Base-by-base conservation (phyloP, 192 early-diverging fungal genomes). In the Lobosporangium transversale region DNA sequence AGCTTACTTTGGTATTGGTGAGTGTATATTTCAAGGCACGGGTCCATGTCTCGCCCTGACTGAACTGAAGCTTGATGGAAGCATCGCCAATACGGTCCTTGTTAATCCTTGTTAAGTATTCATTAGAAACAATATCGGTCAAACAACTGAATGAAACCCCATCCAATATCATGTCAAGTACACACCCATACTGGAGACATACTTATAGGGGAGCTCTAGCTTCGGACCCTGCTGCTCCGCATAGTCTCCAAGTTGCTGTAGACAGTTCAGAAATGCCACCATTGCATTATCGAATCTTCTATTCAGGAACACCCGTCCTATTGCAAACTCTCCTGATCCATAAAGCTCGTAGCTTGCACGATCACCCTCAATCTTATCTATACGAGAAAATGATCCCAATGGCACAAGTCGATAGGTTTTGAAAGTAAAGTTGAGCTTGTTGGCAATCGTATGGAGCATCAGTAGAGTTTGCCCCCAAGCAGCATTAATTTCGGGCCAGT, bases 401-500 rank as follows among this genome's bases (percentile, higher is more conserved):
- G 97, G 94, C 12, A 97, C 86, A 12, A 98, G 79, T 21, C 92
- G 87, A 76, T 92, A 95, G 82, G 68, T 88, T 66, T 90, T 81
- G 74, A 98, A 97, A 30, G 88, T 86, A 67, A 95, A 94, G 14
- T 88, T 86, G 5, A 97, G 84, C 62, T 93, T 92, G 60, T 89
- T 89, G 11, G 94, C 95, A 24, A 97, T 86, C 0, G 94, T 94
- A 73, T 96, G 91, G 23, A 98, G 65, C 56, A 98, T 80, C 23
- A 98, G 79, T 35, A 94, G 58, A 6, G 93, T 86, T 66, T 97
- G 95, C 20, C 97, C 97, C 92, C 95, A 91, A 2, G 93, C 97
- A 0, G 97, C 95, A 81, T 98, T 98, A 57, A 98, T 96, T 81
- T 98, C 97, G 24, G 79, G 84, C 97, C 97, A 98, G 37, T 97